Evolutionary conservation across 1,284 basidiomycete genomes (phyloP), one percentile per base, ranked within the genome.

Genomic region (Marasmius tenuissimus): DNA sequence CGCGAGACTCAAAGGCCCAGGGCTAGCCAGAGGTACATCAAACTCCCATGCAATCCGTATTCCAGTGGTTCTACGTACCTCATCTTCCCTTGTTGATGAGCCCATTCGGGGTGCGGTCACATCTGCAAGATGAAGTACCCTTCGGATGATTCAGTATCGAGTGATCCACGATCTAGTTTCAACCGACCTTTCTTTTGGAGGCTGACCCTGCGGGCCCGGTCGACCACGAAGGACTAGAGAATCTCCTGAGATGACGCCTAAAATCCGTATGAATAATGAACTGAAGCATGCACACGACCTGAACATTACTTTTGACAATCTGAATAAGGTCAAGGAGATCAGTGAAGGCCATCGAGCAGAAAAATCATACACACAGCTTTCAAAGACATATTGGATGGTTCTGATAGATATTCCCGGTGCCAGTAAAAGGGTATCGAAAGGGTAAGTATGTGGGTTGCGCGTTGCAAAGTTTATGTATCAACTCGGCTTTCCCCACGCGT

Each of bases 1-100:
- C 97, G 70, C 97, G 90, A 48, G 95, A 89, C 71, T 96, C 92
- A 72, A 92, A 98, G 4, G 96, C 93, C 85, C 91, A 95, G 9
- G 91, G 87, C 92, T 96, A 66, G 18, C 18, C n/a, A 37, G 11
- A 35, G 16, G 12, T 3, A 5, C 18, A 35, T 54, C 12, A 54
- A 35, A 11, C 16, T 37, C 34, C 20, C 10, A 38, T 34, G 12
- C 6, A 20, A 1, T 38, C 33, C 18, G 34, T 37, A 54, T 37
- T n/a, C n/a, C 14, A 14, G 16, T 27, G 27, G 4, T 27, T 4
- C 12, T 52, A 68, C 82, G 65, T 66, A 90, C 93, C 83, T 97
- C 95, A 72, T 97, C 96, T 67, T 94, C 92, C 62, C 95, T 84
- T 27, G 84, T 83, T 27, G 88, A 79, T 9, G 88, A 92, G 12